These are phyloP conservation scores for Monosporascus sp. DNA, from an alignment of 2,329 filamentous ascomycete species.

Conservation along the genomic window DNA sequence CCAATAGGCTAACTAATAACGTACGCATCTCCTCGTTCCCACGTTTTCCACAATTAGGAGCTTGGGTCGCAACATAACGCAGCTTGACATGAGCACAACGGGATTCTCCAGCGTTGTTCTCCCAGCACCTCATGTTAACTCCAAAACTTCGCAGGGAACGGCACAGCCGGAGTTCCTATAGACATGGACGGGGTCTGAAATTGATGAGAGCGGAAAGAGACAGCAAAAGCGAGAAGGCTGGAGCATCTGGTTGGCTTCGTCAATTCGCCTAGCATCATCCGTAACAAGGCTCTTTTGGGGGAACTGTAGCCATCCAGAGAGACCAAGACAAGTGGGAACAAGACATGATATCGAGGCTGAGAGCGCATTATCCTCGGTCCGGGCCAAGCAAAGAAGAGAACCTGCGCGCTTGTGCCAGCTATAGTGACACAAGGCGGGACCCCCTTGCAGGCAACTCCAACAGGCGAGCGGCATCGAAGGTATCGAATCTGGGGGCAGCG, in stretches of 20 bases:
- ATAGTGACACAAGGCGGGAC: slow-evolving; percentile 11
- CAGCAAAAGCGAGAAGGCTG: neutral
- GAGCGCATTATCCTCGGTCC: slow-evolving; percentile 4
- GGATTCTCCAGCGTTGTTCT: neutral
- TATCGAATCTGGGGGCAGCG: slow-evolving; percentile 5
- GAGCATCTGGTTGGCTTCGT: neutral
- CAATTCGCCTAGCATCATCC: neutral
- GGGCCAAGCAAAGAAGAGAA: slow-evolving; percentile 3
- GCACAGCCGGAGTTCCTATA: neutral
- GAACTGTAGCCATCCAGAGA: neutral
- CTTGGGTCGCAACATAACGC: neutral
- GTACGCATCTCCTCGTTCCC: neutral
- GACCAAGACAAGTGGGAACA: neutral
- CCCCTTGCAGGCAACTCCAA: slow-evolving; percentile 16
- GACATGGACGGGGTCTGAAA: neutral
- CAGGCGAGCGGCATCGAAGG: slow-evolving; percentile 13
- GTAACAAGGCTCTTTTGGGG: neutral
- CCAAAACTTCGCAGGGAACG: neutral
- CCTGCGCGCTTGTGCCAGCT: neutral
- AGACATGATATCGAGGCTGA: neutral
- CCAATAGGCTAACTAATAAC: neutral
- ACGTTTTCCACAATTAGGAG: neutral
- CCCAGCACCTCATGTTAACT: neutral
- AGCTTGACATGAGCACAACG: neutral
- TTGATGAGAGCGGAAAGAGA: neutral